phyloP scores from a whole-genome alignment of 768 basidiomycete species.

The Lanmaoa pseudosensibilis region DNA sequence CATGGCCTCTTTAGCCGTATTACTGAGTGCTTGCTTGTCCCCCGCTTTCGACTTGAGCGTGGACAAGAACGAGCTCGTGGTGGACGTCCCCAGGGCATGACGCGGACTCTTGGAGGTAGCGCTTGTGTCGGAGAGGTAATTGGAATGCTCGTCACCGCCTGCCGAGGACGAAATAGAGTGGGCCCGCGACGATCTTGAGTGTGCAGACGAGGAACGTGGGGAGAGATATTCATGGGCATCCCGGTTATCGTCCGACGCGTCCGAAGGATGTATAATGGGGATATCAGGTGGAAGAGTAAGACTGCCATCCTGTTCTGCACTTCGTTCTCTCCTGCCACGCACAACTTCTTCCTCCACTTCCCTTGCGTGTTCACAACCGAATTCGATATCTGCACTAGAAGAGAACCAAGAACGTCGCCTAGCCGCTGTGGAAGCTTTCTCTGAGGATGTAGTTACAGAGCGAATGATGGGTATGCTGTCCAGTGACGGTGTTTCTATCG shows the following conservation, averaged over 20 bases:
- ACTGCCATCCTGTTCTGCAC: conserved; percentile 38
- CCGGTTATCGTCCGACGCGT: conserved; percentile 21
- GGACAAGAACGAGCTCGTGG: conserved; percentile 66
- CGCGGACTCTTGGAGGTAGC: conserved; percentile 36
- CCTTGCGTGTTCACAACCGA: conserved; percentile 19
- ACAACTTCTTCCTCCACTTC: conserved; percentile 25
- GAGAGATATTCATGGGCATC: conserved; percentile 18
- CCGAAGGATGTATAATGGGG: conserved; percentile 4
- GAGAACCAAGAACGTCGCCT: conserved; percentile 62
- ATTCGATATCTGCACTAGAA: conserved; percentile 40
- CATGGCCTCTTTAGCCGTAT: conserved; percentile 85
- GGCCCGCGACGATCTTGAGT: conserved; percentile 35
- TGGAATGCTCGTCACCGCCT: conserved; percentile 29
- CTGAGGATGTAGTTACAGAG: conserved; percentile 25
- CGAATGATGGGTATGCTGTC: conserved; percentile 25
- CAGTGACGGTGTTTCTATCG: conserved; percentile 21
- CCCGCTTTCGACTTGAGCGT: conserved; percentile 72
- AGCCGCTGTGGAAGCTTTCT: conserved; percentile 28
- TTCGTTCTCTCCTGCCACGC: conserved; percentile 28
- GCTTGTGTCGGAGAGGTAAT: conserved; percentile 35
- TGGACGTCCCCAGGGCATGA: conserved; percentile 40
- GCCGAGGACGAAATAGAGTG: conserved; percentile 36
- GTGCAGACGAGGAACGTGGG: conserved; percentile 44
- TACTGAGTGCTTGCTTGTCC: conserved; percentile 85
- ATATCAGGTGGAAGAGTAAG: conserved; percentile 18